These are phyloP conservation scores for Cyathus striatus DNA, from an alignment of 768 basidiomycete genomes.

Conservation along the genomic window DNA sequence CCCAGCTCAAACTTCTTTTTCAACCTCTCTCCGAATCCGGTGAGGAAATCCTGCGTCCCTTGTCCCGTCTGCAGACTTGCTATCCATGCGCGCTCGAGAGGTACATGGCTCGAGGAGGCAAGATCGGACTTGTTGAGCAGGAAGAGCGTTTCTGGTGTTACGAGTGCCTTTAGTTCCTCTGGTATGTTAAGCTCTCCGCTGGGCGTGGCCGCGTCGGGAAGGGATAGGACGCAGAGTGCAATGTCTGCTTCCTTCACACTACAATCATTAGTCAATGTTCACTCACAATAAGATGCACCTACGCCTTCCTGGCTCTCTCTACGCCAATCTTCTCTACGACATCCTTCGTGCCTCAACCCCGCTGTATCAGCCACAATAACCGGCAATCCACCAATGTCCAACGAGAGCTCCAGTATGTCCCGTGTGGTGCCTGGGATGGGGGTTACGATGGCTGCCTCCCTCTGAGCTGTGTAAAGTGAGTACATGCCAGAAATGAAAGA, in stretches of 20 bases:
- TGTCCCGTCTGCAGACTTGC: constrained; percentile 56
- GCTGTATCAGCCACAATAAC: constrained; percentile 84
- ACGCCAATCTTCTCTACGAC: constrained; percentile 80
- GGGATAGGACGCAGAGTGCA: constrained; percentile 76
- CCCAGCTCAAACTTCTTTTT: constrained; percentile 39
- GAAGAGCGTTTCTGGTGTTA: constrained; percentile 57
- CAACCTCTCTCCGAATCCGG: constrained; percentile 48
- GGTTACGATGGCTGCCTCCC: constrained; percentile 89
- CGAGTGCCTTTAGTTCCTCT: constrained; percentile 37
- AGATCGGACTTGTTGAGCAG: constrained; percentile 81
- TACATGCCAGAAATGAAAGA: neutral
- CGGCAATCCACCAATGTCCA: constrained; percentile 86
- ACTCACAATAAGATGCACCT: constrained; percentile 17
- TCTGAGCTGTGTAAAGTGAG: constrained; percentile 47
- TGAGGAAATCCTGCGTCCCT: constrained; percentile 56
- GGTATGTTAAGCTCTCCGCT: constrained; percentile 28
- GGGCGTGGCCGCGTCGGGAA: constrained; percentile 37
- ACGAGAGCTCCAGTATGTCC: constrained; percentile 77
- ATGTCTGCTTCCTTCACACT: constrained; percentile 69
- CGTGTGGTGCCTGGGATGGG: constrained; percentile 85
- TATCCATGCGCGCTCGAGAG: constrained; percentile 36
- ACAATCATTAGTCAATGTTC: constrained; percentile 1
- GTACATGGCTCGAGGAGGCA: constrained; percentile 8
- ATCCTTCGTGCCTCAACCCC: constrained; percentile 57
- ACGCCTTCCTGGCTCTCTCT: constrained; percentile 67